phyloP scores from a whole-genome alignment of 1,284 basidiomycete genomes.

The Sporisorium scitamineum region DNA sequence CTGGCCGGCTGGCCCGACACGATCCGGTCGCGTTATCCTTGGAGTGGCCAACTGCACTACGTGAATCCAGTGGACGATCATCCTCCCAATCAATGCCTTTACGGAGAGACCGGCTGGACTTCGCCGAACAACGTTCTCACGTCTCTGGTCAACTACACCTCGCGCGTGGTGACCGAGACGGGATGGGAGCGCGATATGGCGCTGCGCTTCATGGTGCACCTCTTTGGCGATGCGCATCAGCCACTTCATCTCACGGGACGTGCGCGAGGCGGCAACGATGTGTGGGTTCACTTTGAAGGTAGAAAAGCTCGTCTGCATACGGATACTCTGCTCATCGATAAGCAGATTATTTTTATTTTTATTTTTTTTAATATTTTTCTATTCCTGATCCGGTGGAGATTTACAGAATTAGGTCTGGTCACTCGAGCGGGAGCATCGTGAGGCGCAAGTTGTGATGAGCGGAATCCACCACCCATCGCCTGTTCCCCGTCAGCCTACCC shows the following conservation, averaged over 20 bases:
- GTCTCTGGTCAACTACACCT: conserved; percentile 62
- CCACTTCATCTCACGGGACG: conserved; percentile 88
- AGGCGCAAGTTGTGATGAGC: too few species aligned
- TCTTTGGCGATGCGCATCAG: conserved; percentile 89
- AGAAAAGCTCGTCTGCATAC: conserved; percentile 76
- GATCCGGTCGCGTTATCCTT: conserved; percentile 64
- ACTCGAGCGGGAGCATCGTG: too few species aligned
- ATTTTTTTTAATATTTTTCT: too few species aligned
- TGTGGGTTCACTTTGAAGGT: conserved; percentile 68
- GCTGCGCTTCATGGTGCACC: conserved; percentile 89
- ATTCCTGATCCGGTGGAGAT: too few species aligned
- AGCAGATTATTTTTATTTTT: too few species aligned
- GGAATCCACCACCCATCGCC: too few species aligned
- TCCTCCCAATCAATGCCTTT: conserved; percentile 80
- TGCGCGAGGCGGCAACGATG: conserved; percentile 84
- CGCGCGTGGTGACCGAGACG: conserved; percentile 36
- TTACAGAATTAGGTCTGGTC: too few species aligned
- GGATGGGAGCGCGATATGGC: conserved; percentile 73
- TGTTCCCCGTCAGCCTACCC: too few species aligned
- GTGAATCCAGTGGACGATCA: conserved; percentile 80
- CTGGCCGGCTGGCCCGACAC: conserved; percentile 83
- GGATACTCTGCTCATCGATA: conserved; percentile 82
- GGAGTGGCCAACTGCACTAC: conserved; percentile 77
- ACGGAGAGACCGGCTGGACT: conserved; percentile 82
- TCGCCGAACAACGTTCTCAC: conserved; percentile 52